phyloP scores from a whole-genome alignment of 192 early-diverging fungal species.

The Thoreauomyces humboldtii region DNA sequence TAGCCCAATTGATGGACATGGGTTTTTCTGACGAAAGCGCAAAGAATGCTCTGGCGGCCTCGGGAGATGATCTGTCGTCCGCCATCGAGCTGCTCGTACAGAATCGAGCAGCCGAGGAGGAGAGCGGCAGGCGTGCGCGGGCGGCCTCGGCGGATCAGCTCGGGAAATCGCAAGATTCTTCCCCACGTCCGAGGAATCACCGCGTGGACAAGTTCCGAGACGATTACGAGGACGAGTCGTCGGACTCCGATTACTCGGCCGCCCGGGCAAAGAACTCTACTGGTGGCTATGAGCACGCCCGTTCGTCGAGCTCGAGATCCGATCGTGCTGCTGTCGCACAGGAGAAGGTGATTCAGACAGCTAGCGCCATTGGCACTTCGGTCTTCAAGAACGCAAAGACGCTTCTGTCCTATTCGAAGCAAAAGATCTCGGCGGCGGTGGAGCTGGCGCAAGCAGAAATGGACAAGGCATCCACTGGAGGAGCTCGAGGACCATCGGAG shows the following conservation, averaged over 20 bases:
- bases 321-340: background rate
- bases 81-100: slow-evolving; percentile 41
- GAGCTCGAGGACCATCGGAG: background rate
- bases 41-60: slow-evolving; percentile 64
- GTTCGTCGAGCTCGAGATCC: background rate
- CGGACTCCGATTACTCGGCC: slow-evolving; percentile 2
- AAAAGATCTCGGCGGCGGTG: slow-evolving; percentile 60
- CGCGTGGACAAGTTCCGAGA: slow-evolving; percentile 13
- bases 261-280: too few relatives aligned
- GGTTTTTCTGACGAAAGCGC: slow-evolving; percentile 73
- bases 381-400: slow-evolving; percentile 67
- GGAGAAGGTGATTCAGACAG: slow-evolving; percentile 53
- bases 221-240: slow-evolving; percentile 11
- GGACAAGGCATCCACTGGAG: slow-evolving; percentile 35
- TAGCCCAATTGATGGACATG: slow-evolving; percentile 77
- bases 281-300: background rate
- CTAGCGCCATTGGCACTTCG: slow-evolving; percentile 52
- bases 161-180: too few relatives aligned
- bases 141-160: too few relatives aligned
- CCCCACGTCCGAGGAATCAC: too few relatives aligned
- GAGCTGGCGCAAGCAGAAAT: slow-evolving; percentile 61
- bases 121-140: background rate
- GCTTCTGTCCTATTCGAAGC: slow-evolving; percentile 47
- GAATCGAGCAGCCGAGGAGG: slow-evolving; percentile 26
- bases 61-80: slow-evolving; percentile 60